phyloP scores from a whole-genome alignment of 1,284 basidiomycete species.

The Apiotrichum gamsii region DNA sequence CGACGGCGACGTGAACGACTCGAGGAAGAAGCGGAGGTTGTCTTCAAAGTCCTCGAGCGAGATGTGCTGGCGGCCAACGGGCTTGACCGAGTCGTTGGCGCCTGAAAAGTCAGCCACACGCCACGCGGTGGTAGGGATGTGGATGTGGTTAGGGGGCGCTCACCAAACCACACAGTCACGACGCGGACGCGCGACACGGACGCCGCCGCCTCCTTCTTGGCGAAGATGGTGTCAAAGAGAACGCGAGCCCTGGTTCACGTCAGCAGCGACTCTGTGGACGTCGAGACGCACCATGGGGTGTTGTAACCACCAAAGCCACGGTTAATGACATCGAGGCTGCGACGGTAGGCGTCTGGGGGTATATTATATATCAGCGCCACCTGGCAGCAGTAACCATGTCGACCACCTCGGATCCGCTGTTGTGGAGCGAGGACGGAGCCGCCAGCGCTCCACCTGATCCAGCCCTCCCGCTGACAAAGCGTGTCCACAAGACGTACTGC shows the following conservation, averaged over 20 bases:
- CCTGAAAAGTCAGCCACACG: constrained; percentile 10
- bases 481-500: constrained; percentile 14
- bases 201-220: constrained; percentile 22
- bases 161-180: constrained; percentile 40
- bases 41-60: constrained; percentile 19
- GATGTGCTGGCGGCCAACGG: constrained; percentile 12
- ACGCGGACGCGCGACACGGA: constrained; percentile 21
- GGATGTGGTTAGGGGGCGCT: no score
- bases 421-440: no score
- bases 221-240: constrained; percentile 29
- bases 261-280: background rate
- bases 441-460: no score
- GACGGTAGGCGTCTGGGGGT: constrained; percentile 31
- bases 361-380: no score
- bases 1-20: constrained; percentile 17
- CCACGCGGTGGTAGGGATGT: background rate
- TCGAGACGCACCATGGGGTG: constrained; percentile 20
- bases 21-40: constrained; percentile 24
- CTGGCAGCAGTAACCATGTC: no score
- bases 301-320: constrained; percentile 37
- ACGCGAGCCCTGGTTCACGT: constrained; percentile 6
- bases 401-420: no score
- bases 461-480: no score
- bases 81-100: constrained; percentile 24
- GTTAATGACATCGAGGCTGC: constrained; percentile 35